Evolutionary conservation across 2,329 filamentous ascomycete species (phyloP), one percentile per base, ranked within the genome.

Genomic region (Fusarium paranaense): DNA sequence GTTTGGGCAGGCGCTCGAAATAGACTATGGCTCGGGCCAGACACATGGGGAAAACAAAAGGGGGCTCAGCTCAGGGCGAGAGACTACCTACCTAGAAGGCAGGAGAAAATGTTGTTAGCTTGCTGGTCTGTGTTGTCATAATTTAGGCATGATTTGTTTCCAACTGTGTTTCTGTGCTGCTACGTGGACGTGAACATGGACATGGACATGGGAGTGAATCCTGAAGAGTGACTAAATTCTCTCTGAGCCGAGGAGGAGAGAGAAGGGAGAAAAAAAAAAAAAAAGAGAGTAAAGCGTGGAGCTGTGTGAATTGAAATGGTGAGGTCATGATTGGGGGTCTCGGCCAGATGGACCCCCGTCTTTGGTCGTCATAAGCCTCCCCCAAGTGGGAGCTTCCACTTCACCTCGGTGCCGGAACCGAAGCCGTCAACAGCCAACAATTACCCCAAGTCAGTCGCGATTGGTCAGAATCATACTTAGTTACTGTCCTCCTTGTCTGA

Each of bases 11-110:
- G 73, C 71, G 67, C 71, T 76, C 54, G 69, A 68, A 66, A 77
- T 77, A 77, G 75, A 77, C 71, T 67, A 73, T 72, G 75, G 73
- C 70, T 74, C 75, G 64, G 67, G 75, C 75, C 70, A 74, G 61
- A 70, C 68, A 66, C 65, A 69, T 60, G 59, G 54, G 68, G 66
- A 61, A 67, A 70, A 68, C 61, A 64, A 69, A 70, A 59, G 38
- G 58, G 59, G 33, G 54, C 32, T 56, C 52, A 35, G 47, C 58
- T 62, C 50, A 52, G 61, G 33, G 32, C 33, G 60, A 40, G 45
- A 32, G 47, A 52, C 47, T 52, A 52, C 47, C 47, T 30, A 52
- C 25, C 45, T 35, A 37, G 45, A 54, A 35, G 68, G 42, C 40
- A 47, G 61, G 38, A 57, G 50, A 60, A 37, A 20, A 56, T 47